Base-by-base conservation (phyloP, 805 yeast species). In the Ogataea trehaloabstinens region DNA sequence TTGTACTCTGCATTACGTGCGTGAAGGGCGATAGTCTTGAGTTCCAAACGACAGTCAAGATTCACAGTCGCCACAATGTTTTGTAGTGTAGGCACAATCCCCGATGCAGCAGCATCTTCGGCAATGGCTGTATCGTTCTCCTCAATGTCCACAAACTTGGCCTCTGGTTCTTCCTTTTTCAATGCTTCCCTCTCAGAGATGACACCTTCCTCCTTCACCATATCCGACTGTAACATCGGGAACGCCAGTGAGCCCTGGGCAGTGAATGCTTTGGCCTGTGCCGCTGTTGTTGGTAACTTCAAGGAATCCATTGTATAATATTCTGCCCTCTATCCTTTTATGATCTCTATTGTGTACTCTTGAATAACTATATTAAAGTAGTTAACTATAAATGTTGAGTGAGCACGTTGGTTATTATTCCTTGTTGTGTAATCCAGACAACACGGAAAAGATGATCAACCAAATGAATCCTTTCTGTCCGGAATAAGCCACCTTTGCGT, bases 1-100 rank as follows among this genome's bases (percentile, higher is more conserved):
- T 93, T 93, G 68, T 93, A 93, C 64, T 93, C 99, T 24, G 99
- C 99, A 66, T 93, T 93, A 76, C 99, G 88, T 2, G 98, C 98
- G 66, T 93, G 99, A 45, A 93, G 71, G 1, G 99, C 99, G 60
- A 93, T 95, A 15, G 99, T 93, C 60, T 93, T 93, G 63, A 93
- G 76, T 64, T 93, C 99, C 53, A 93, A 71, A 46, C 98, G 82
- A 65, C 99, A 93, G 51, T 93, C 98, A 61, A 93, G 73, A 60
- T 93, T 91, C 43, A 93, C 99, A 0, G 99, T 93, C 24, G 99
- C 99, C 34, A 93, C 99, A 40, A 93, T 93, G 70, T 93, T 93
- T 61, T 87, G 95, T 50, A 84, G 67, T 1, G 98, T 91, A 32
- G 99, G 99, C 6, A 93, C 95, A 38, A 93, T 91, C 30, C 99